Base-by-base conservation (phyloP, 192 early-diverging fungal species). In the Phycomyces blakesleeanus region DNA sequence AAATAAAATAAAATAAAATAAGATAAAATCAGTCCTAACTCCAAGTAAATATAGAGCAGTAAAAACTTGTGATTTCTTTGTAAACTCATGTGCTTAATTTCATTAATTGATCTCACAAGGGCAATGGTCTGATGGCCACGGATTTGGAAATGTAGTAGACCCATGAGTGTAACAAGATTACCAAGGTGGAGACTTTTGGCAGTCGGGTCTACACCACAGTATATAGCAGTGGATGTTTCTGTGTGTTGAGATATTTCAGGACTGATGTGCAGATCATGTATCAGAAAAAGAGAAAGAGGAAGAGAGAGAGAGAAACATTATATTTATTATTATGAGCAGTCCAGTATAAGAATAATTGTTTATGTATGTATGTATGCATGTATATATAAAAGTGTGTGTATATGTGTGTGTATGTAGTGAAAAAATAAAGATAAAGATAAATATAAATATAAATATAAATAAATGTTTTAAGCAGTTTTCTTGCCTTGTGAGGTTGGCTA, bases 131-230 rank as follows among this genome's bases (percentile, higher is more conserved):
- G 78, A 72, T 98, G 95, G 0, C 93, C 94, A 21, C 73, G 79
- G 41, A 89, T 74, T 42, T 91, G 85, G 61, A 96, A 96, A 74
- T 95, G 92, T 20, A 96, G 77, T 40, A 95, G 75, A 10, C 87
- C 87, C 71, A 94, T 89, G 25, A 96, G 74, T 15, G 89, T 81
- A 5, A 95, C 78, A 61, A 98, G 80, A 67, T 96, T 98, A 20
- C 96, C 96, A 14, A 95, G 75, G 63, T 98, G 96, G 22, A 96
- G 74, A 64, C 87, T 90, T n/a, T 70, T 71, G 20, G 96, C 96
- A 0, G 93, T 98, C 11, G 96, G 96, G 68, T 98, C 96, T 25
- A 98, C 87, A 40, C 96, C 96, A 69, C 88, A 87, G 71, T 98
- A 98, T 26, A 95, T 76, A 2, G 83, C 67, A 6, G 84, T 81